Evolutionary conservation across 345 rosid genomes (phyloP).

Genomic region (Microcos paniculata): DNA sequence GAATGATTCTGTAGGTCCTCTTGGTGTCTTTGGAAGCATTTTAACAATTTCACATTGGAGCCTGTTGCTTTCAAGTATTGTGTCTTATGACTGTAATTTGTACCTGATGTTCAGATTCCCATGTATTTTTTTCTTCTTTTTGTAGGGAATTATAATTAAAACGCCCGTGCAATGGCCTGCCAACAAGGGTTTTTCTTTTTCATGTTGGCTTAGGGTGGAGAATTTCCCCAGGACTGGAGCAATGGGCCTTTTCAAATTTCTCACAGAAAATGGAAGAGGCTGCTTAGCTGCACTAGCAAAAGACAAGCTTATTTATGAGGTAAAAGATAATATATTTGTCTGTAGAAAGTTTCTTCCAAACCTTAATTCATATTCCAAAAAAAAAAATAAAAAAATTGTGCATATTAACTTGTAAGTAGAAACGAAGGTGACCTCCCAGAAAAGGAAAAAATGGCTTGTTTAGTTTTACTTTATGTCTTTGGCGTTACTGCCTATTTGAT

Average conservation of each 20-base stretch:
- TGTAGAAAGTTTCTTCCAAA: slow-evolving; percentile 7
- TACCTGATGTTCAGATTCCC: background rate
- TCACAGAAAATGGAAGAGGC: slow-evolving; percentile 86
- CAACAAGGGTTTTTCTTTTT: slow-evolving; percentile 87
- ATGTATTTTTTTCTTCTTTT: slow-evolving; percentile 1
- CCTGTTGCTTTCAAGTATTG: background rate
- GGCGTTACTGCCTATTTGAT: slow-evolving; percentile 4
- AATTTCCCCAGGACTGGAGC: slow-evolving; percentile 64
- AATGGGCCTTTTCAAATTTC: slow-evolving; percentile 90
- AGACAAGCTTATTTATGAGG: slow-evolving; percentile 74
- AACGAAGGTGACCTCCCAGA: background rate
- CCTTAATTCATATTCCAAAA: background rate
- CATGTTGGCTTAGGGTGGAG: slow-evolving; percentile 98
- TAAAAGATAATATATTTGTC: slow-evolving; percentile 29
- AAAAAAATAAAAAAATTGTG: slow-evolving; percentile 7
- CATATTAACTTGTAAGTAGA: background rate
- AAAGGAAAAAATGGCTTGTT: background rate
- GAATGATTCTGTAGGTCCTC: slow-evolving; percentile 78
- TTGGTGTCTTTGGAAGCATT: background rate
- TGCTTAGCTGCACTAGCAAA: slow-evolving; percentile 72
- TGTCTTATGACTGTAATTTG: background rate
- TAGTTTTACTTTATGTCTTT: background rate
- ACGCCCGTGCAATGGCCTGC: slow-evolving; percentile 94
- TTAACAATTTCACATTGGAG: background rate
- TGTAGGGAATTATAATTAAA: slow-evolving; percentile 78